phyloP scores from a whole-genome alignment of 495 filamentous ascomycete species.

The Neurospora sp. region DNA sequence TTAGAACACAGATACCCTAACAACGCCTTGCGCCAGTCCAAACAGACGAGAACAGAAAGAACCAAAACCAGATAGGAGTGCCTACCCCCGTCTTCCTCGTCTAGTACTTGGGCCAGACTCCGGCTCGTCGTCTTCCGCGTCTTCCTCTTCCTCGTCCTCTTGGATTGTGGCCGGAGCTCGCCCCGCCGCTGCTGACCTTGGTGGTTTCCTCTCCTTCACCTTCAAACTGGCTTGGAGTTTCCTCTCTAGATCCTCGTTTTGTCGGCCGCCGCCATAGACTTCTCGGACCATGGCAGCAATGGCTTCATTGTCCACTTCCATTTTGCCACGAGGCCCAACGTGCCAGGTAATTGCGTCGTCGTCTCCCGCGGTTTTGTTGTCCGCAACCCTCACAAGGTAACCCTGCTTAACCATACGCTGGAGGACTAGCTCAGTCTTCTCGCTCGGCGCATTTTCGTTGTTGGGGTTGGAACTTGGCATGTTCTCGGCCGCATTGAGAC shows the following conservation, averaged over 20 bases:
- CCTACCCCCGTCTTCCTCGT: constrained; percentile 8
- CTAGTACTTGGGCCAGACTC: constrained; percentile 16
- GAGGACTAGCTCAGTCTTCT: constrained; percentile 66
- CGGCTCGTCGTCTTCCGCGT: constrained; percentile 5
- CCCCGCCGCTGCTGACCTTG: not conserved
- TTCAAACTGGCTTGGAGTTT: constrained; percentile 45
- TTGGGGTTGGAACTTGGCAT: constrained; percentile 33
- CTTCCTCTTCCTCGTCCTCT: constrained; percentile 10
- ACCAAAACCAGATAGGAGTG: not conserved
- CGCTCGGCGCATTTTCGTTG: constrained; percentile 51
- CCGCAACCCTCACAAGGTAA: constrained; percentile 66
- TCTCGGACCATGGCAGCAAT: constrained; percentile 60
- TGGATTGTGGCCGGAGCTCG: not conserved
- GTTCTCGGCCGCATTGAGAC: constrained; percentile 66
- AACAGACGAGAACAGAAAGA: not conserved
- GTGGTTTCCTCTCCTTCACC: constrained; percentile 29
- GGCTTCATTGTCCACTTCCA: constrained; percentile 68
- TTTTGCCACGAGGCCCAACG: constrained; percentile 74
- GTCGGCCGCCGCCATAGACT: constrained; percentile 37
- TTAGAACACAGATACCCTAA: not conserved
- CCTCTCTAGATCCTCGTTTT: constrained; percentile 40
- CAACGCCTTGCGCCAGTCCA: not conserved
- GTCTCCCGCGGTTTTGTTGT: constrained; percentile 44
- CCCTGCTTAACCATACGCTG: constrained; percentile 69
- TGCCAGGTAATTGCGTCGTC: constrained; percentile 70